Base-by-base conservation (phyloP, 768 basidiomycete genomes). In the Antrodiella citrinella region DNA sequence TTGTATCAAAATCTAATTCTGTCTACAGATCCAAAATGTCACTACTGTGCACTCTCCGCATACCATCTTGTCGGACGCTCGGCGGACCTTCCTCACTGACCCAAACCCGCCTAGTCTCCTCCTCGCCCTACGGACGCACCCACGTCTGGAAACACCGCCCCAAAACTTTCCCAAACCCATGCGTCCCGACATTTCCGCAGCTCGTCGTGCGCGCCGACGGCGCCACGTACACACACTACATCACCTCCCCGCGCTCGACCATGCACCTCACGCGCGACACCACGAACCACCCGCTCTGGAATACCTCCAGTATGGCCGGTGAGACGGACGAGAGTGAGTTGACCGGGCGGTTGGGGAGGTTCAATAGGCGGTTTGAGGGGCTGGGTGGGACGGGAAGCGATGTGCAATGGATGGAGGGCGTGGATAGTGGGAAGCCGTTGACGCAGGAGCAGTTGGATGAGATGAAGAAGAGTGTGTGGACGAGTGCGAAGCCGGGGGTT, bases 241-340 rank as follows among this genome's bases (percentile, higher is more conserved):
- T 87, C 11, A 94, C 92, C 1, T 91, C 91, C 0, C 92, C 93
- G 0, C 82, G 82, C 4, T 83, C 85, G 3, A 65, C 78, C 30
- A 77, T 91, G 43, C 78, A 82, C 30, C 73, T 94, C 44, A 88
- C 91, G 18, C 81, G 91, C 39, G 92, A 95, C 59, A 83, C 88
- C 45, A 89, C 87, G 13, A 96, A 92, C 64, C 84, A 92, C 59
- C 88, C 92, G 1, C 66, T 91, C 4, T 96, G 87, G 86, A 87
- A 89, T 60, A 79, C 85, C 2, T 77, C 78, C 2, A 68, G 71
- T 1, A 63, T 82, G 44, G 63, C 57, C 39, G 66, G 69, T 30
- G 62, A 65, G 50, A 60, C 65, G 25, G 86, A 86, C 53, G 87
- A 88, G 60, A 80, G 71, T 54, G 80, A 80, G 46, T 77, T 79